Percentiles rank a stretch among this genome's conserved stretches.
phyloP scores from a whole-genome alignment of 1,139 yeast genomes.

The Debaryomyces subglobosus region DNA sequence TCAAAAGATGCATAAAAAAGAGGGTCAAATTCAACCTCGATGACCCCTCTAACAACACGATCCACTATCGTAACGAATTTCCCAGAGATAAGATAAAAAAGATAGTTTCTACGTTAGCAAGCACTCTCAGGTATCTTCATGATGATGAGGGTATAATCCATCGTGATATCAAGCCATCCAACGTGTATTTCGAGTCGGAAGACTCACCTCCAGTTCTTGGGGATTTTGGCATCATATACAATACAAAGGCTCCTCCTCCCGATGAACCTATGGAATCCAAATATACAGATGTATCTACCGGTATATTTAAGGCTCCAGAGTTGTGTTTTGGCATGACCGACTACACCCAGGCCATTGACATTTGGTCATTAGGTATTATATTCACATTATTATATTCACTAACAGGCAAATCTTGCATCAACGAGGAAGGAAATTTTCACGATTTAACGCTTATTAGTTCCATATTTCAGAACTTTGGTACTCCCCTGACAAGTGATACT shows the following conservation, averaged over 20 bases:
- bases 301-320: conserved; percentile 84
- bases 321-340: conserved; percentile 66
- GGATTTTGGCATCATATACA: conserved; percentile 80
- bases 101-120: conserved; percentile 24
- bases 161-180: conserved; percentile 84
- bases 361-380: conserved; percentile 80
- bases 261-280: conserved; percentile 53
- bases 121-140: conserved; percentile 31
- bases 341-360: conserved; percentile 68
- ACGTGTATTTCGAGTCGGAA: conserved; percentile 55
- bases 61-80: conserved; percentile 18
- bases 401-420: conserved; percentile 46
- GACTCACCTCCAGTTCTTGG: conserved; percentile 51
- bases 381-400: conserved; percentile 60
- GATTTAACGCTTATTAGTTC: conserved; percentile 68
- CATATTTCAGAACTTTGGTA: conserved; percentile 69
- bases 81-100: conserved; percentile 17
- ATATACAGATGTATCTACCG: conserved; percentile 75
- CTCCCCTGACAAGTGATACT: conserved; percentile 63
- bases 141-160: conserved; percentile 68
- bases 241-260: conserved; percentile 24
- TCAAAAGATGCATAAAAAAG: conserved; percentile 20
- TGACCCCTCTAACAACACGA: conserved; percentile 20
- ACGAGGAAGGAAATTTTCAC: conserved; percentile 36
- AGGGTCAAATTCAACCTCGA: conserved; percentile 26